Conservation (phyloP, 768 basidiomycete genomes). For the Mycena galericulata region DNA sequence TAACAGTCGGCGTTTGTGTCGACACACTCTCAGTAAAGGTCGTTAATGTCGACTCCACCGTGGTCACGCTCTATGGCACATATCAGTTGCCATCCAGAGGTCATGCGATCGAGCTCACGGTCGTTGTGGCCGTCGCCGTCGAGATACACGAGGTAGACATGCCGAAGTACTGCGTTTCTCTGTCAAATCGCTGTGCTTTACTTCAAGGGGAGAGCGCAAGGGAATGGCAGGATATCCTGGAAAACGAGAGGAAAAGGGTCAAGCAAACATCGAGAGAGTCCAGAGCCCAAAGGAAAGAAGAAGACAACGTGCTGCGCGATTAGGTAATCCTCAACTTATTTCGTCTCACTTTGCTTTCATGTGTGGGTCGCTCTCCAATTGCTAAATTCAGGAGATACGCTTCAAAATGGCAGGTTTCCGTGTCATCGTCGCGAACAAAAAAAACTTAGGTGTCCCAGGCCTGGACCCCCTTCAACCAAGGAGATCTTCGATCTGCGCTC, state of each 20-base stretch:
- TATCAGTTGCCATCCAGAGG: neutral
- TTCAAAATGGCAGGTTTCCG: no score
- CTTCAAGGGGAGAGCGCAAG: neutral
- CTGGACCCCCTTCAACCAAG: no score
- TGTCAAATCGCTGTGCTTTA: neutral
- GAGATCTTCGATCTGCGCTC: no score
- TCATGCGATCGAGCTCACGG: slow-evolving; percentile 33
- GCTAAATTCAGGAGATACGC: no score
- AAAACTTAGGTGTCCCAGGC: no score
- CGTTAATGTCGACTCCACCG: slow-evolving; percentile 49
- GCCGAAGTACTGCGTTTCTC: neutral
- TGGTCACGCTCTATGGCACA: slow-evolving; percentile 41
- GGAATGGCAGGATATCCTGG: neutral
- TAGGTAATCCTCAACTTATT: no score
- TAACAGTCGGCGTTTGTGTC: slow-evolving; percentile 45
- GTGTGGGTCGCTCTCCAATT: no score
- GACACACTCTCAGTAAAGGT: slow-evolving; percentile 51
- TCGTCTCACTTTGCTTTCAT: no score
- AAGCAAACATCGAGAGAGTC: slow-evolving; percentile 17
- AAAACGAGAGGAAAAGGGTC: slow-evolving; percentile 1
- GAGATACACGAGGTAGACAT: slow-evolving; percentile 56
- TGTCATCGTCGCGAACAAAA: no score
- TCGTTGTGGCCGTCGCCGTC: slow-evolving; percentile 57
- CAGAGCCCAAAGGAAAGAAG: no score
- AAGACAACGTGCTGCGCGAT: no score